phyloP scores from a whole-genome alignment of 176 grass and related monocot species.

The Bonia amplexicaulis region DNA sequence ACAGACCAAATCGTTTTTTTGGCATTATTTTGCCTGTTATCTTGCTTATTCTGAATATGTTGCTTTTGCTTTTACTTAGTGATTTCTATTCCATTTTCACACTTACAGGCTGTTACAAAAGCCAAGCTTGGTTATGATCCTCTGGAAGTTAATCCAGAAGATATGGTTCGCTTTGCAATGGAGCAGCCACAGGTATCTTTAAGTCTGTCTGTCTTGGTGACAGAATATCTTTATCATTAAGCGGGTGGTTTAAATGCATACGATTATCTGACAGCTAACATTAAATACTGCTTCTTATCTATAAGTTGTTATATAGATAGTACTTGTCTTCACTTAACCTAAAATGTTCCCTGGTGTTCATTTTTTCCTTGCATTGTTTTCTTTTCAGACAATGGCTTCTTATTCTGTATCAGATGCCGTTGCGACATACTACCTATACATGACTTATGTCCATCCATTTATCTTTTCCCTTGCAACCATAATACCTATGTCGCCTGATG shows the following conservation, averaged over 20 bases:
- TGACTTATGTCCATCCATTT: slow-evolving; percentile 98
- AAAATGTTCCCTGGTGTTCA: slow-evolving; percentile 14
- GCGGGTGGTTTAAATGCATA: slow-evolving; percentile 5
- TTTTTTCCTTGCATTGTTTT: slow-evolving; percentile 27
- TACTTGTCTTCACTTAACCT: slow-evolving; percentile 7
- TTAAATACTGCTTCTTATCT: slow-evolving; percentile 10
- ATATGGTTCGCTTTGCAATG: slow-evolving; percentile 98
- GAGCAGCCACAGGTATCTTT: slow-evolving; percentile 72
- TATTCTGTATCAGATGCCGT: slow-evolving; percentile 99
- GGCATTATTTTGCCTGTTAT: neutral
- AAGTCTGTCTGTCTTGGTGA: neutral
- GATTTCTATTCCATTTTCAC: slow-evolving; percentile 35
- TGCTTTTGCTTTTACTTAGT: neutral
- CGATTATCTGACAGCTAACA: neutral
- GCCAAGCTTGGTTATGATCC: slow-evolving; percentile 96
- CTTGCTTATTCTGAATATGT: neutral
- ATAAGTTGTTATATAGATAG: neutral
- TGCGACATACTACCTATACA: slow-evolving; percentile 92
- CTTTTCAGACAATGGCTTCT: slow-evolving; percentile 96
- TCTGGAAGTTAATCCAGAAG: slow-evolving; percentile 95
- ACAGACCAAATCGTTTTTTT: neutral
- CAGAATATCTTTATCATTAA: neutral
- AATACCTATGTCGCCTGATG: slow-evolving; percentile 93
- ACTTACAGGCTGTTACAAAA: slow-evolving; percentile 89
- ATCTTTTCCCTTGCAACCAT: slow-evolving; percentile 99